Percentiles rank a stretch among this genome's conserved stretches.
phyloP scores from a whole-genome alignment of 179 eudicot species.

The Corrigiola litoralis region DNA sequence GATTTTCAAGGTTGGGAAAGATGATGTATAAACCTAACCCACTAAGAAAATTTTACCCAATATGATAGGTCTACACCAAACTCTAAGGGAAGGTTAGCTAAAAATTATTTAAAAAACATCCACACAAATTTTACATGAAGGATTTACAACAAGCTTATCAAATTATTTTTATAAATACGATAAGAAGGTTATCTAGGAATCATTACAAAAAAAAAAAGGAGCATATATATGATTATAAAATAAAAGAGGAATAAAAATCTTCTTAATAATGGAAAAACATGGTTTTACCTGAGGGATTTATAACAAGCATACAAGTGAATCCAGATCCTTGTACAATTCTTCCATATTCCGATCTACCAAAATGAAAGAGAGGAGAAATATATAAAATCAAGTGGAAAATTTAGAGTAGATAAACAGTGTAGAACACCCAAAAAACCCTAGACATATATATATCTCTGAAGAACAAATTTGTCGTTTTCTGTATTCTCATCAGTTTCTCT shows the following conservation, averaged over 20 bases:
- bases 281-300: conserved; percentile 19
- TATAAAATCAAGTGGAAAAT: background rate
- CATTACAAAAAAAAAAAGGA: too few relatives aligned
- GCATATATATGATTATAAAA: background rate
- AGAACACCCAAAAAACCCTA: conserved; percentile 26
- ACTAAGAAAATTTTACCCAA: conserved; percentile 4
- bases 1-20: conserved; percentile 18
- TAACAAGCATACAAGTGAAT: background rate
- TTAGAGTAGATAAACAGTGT: background rate
- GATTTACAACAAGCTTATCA: background rate
- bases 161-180: background rate
- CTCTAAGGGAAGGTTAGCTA: conserved; percentile 7
- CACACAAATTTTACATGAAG: background rate
- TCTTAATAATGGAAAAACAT: background rate
- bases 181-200: background rate
- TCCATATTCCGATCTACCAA: conserved; percentile 26
- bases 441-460: background rate
- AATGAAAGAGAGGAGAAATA: background rate
- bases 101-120: background rate
- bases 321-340: conserved; percentile 17
- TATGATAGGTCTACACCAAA: conserved; percentile 20
- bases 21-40: conserved; percentile 21
- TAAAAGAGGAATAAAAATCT: background rate
- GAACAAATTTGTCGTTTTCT: conserved; percentile 25
- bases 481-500: conserved; percentile 17